These are phyloP conservation scores for Citrus sp. DNA, from an alignment of 345 rosid species.

Conservation along the genomic window DNA sequence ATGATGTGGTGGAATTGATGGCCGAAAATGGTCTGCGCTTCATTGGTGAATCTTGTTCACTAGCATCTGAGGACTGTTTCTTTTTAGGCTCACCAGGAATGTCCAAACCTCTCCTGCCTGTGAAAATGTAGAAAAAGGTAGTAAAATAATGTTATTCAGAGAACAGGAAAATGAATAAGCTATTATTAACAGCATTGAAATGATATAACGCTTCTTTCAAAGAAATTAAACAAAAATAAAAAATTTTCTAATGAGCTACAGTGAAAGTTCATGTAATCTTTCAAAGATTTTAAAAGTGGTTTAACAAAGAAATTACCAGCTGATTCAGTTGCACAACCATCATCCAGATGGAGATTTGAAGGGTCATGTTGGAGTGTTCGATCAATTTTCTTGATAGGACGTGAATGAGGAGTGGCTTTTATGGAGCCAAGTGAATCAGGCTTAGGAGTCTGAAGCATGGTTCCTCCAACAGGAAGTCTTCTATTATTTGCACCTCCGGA, in stretches of 20 bases:
- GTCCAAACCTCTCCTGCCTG: conserved; percentile 69
- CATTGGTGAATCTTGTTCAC: conserved; percentile 63
- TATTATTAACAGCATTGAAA: background rate
- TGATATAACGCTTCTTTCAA: background rate
- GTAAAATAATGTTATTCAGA: background rate
- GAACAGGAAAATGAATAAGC: background rate
- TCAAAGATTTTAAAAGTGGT: background rate
- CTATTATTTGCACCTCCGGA: conserved; percentile 70
- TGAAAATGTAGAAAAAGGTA: background rate
- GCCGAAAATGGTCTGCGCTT: conserved; percentile 87
- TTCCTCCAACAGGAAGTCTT: conserved; percentile 75
- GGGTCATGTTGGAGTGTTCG: conserved; percentile 34
- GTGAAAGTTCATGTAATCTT: background rate
- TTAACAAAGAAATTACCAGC: conserved; percentile 45
- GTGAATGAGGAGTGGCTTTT: conserved; percentile 42
- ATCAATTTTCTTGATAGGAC: conserved; percentile 54
- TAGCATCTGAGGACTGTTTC: conserved; percentile 52
- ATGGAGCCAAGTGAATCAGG: conserved; percentile 40
- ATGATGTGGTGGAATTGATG: conserved; percentile 48
- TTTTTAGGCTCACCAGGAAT: conserved; percentile 56
- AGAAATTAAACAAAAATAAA: background rate
- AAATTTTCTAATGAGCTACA: background rate
- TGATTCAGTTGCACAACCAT: conserved; percentile 43
- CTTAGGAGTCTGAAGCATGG: conserved; percentile 64
- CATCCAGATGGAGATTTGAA: conserved; percentile 36